phyloP scores from a whole-genome alignment of 1,284 basidiomycete genomes.

The Hemileccinum hortonii region DNA sequence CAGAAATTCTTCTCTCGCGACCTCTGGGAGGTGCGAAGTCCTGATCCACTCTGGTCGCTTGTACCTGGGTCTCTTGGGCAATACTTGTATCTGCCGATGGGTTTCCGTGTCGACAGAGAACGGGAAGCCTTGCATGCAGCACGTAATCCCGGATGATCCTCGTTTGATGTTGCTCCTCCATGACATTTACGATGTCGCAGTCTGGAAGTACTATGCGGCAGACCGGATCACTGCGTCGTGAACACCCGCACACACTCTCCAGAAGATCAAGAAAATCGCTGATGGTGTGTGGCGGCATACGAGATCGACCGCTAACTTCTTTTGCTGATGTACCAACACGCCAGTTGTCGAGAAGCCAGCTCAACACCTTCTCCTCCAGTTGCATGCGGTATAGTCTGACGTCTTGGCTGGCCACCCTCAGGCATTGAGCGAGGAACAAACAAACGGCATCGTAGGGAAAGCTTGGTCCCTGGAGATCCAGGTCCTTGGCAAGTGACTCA shows the following conservation, averaged over 20 bases:
- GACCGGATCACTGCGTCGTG: constrained; percentile 45
- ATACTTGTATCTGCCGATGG: neutral
- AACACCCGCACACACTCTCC: constrained; percentile 58
- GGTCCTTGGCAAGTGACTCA: constrained; percentile 71
- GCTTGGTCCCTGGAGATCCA: constrained; percentile 85
- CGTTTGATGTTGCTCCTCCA: constrained; percentile 58
- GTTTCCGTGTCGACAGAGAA: constrained; percentile 26
- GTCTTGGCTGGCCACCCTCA: constrained; percentile 73
- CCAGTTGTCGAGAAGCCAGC: constrained; percentile 83
- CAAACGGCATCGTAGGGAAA: constrained; percentile 87
- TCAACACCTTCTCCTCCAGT: constrained; percentile 79
- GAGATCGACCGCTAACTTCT: constrained; percentile 38
- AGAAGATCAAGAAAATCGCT: constrained; percentile 66
- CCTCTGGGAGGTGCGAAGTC: constrained; percentile 46
- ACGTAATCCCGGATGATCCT: constrained; percentile 68
- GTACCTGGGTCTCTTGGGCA: constrained; percentile 6
- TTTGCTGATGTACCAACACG: constrained; percentile 44
- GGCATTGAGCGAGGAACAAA: constrained; percentile 66
- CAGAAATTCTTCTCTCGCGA: constrained; percentile 64
- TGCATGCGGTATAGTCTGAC: constrained; percentile 77
- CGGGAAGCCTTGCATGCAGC: constrained; percentile 61
- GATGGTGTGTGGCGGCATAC: constrained; percentile 51
- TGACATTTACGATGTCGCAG: constrained; percentile 58
- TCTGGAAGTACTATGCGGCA: constrained; percentile 60
- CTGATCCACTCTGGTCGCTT: constrained; percentile 15